Evolutionary conservation across 2,329 filamentous ascomycete genomes (phyloP), one percentile per base, ranked within the genome.

Genomic region (Rachicladosporium sp.): DNA sequence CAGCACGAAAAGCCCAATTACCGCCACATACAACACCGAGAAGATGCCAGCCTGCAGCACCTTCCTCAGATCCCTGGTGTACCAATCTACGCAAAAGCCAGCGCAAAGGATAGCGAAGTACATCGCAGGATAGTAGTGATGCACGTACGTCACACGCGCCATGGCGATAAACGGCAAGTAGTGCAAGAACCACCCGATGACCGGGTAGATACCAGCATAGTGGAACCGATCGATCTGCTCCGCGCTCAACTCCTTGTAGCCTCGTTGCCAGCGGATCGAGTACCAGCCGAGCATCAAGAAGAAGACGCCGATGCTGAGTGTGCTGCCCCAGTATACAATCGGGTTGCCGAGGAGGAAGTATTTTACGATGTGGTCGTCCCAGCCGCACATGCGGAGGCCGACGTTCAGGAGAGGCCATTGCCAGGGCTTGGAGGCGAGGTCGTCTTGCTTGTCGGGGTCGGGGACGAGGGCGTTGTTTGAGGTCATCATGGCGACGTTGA

Each of bases 401-500:
- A 96, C 91, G 54, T 96, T 72, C 31, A 98, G 77, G 47, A 98
- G 77, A 12, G 91, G 91, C 91, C 91, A 98, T 66, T 98, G 88
- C 91, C 91, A 98, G 71, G 88, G 95, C 50, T 87, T 73, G 10
- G 91, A 98, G 27, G 91, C 91, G 35, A 98, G 76, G 56, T 98
- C 91, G 56, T 98, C 91, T 63, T 98, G 91, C 74, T 98, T 98
- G 62, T 98, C 91, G 4, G 91, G 89, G 56, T 98, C 91, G 3
- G 91, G 91, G 12, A 98, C 86, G 34, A 98, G 77, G 15, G 91
- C 91, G 58, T 98, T 98, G 73, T 98, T 98, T 31, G 91, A 96
- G 3, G 91, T 98, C 89, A 96, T 95, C 91, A 98, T 98, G 46
- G 91, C 91, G 46, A 98, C 91, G 60, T 98, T 98, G 45, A 96